phyloP scores from a whole-genome alignment of 2,329 filamentous ascomycete species.

The Penicillium sp. region DNA sequence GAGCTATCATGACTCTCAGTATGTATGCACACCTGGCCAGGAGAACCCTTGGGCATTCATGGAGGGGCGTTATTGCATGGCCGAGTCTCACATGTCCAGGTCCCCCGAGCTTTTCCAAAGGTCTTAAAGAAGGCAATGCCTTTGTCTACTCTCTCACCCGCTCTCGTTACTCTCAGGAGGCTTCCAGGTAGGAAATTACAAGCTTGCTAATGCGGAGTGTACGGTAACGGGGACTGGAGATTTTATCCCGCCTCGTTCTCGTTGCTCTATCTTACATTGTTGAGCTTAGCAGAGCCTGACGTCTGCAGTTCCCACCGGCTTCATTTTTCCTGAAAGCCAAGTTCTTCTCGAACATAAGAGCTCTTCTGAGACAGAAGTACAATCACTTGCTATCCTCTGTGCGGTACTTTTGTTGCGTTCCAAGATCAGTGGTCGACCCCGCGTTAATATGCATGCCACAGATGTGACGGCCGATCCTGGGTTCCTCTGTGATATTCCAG shows the following conservation, averaged over 20 bases:
- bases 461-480: constrained; percentile 17
- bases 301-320: not conserved
- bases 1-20: not conserved
- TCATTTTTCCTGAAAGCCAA: not conserved
- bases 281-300: not conserved
- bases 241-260: not conserved
- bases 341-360: not conserved
- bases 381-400: not conserved
- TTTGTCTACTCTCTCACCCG: too few relatives aligned
- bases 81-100: too few relatives aligned
- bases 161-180: too few relatives aligned
- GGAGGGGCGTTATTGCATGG: too few relatives aligned
- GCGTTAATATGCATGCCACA: constrained; percentile 4
- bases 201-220: not conserved
- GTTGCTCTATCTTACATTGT: not conserved
- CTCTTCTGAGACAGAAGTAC: constrained; percentile 13
- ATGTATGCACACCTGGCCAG: too few relatives aligned
- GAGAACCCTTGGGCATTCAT: too few relatives aligned
- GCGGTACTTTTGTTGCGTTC: constrained; percentile 15
- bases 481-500: constrained; percentile 7
- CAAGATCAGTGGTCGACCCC: constrained; percentile 6
- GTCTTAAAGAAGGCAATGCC: too few relatives aligned
- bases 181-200: not conserved
- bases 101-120: too few relatives aligned
- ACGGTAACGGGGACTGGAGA: too few relatives aligned